Evolutionary conservation across 805 yeast species (phyloP), one percentile per base, ranked within the genome.

Genomic region (Cyberlindnera suaveolens): DNA sequence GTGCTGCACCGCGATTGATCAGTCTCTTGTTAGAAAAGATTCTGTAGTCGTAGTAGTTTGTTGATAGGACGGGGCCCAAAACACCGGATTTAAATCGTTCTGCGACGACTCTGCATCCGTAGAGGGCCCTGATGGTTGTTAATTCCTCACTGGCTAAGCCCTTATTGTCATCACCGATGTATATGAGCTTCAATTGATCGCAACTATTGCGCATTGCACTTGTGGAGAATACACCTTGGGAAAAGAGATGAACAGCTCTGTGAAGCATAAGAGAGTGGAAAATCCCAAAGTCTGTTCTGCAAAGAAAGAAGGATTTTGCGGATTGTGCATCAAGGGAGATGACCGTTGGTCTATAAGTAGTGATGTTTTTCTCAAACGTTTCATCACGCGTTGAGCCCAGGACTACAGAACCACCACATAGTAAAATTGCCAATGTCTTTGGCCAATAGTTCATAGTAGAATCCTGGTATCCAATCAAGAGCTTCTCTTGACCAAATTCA

Each of bases 31-130:
- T 62, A 26, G 66, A 62, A 18, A 78, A 56, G 1, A 73, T 60
- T 43, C 93, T 67, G 53, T 78, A 79, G 47, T 84, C 93, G 48
- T 64, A 81, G 33, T 73, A 65, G 53, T 82, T 85, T 1, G 82
- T 77, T 34, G 71, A 67, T 7, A 82, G 52, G 0, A 83, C 47
- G 0, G 89, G 79, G 0, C 90, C 89, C 38, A 78, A 52, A 1
- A 76, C 62, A 23, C 71, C 71, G 32, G 61, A 58, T 31, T 68
- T 58, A 15, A 70, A 70, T 14, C 63, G 60, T 52, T 84, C 89
- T 15, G 65, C 59, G 1, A 83, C 65, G 0, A 80, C 62, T 45
- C 87, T 65, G 1, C 77, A 50, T 2, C 77, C 76, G 4, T 74
- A 57, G 2, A 68, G 40, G 0, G 80, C 67, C 42, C 81, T 67